phyloP scores from a whole-genome alignment of 73 alveolate genomes.

The Effrenium voratum region DNA sequence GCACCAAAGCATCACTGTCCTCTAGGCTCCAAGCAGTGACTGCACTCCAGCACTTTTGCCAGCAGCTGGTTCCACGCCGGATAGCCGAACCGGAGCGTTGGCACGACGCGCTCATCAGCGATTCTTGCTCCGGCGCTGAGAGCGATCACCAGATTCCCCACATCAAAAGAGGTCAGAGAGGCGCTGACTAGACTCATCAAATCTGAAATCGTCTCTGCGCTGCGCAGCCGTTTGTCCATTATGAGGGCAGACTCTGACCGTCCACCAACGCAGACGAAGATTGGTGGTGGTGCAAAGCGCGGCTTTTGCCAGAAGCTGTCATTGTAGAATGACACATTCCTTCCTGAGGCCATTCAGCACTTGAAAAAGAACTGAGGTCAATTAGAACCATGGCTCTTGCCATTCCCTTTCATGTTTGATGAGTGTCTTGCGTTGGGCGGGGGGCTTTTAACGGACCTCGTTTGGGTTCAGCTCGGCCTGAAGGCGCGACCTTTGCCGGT shows the following conservation, averaged over 20 bases:
- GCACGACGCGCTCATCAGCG: constrained; percentile 14
- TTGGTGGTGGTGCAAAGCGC: neutral
- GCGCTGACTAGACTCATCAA: neutral
- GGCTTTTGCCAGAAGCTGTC: neutral
- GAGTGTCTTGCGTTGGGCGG: no score
- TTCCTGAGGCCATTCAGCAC: no score
- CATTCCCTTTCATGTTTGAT: no score
- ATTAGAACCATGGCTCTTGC: no score
- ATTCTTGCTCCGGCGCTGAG: neutral
- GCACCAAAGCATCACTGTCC: no score
- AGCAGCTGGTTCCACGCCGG: constrained; percentile 29
- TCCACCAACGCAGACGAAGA: neutral
- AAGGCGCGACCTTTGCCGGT: neutral
- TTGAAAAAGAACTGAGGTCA: no score
- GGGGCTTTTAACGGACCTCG: no score
- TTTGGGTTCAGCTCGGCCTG: neutral
- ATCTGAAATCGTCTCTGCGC: neutral
- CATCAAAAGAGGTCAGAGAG: constrained; percentile 3
- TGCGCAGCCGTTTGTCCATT: neutral
- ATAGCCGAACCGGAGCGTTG: neutral
- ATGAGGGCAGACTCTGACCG: neutral
- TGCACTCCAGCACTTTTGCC: neutral
- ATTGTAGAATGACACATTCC: constrained; percentile 1
- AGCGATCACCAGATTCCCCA: constrained; percentile 1
- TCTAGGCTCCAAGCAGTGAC: neutral